phyloP scores from a whole-genome alignment of 768 basidiomycete genomes.

The Boletus rubroflammeus region DNA sequence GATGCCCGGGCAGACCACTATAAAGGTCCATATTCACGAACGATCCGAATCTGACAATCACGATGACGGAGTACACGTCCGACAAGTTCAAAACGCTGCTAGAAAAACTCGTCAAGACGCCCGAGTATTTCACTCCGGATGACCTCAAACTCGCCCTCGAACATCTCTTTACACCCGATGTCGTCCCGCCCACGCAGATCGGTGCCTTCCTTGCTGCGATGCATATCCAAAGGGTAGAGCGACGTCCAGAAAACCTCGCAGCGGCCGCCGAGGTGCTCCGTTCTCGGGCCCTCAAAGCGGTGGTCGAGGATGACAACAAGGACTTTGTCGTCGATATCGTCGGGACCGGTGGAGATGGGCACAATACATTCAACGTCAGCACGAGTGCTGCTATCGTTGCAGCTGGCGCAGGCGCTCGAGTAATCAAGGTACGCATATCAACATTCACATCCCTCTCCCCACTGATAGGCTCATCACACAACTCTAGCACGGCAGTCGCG shows the following conservation, averaged over 20 bases:
- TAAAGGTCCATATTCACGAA: too few species aligned
- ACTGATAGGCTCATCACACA: not conserved
- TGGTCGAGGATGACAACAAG: constrained; percentile 50
- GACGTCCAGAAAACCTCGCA: constrained; percentile 70
- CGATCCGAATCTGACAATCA: too few species aligned
- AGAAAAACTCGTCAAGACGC: constrained; percentile 73
- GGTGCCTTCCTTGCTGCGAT: constrained; percentile 88
- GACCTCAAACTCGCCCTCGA: constrained; percentile 74
- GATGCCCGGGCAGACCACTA: too few species aligned
- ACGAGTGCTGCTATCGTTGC: constrained; percentile 93
- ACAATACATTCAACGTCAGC: constrained; percentile 96
- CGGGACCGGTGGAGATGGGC: constrained; percentile 74
- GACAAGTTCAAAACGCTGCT: constrained; percentile 75
- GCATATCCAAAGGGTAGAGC: constrained; percentile 75
- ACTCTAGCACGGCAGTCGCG: constrained; percentile 79
- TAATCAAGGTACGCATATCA: constrained; percentile 66
- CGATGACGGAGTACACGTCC: constrained; percentile 32
- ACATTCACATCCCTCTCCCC: not conserved
- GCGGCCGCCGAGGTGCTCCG: constrained; percentile 76
- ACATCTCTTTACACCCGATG: constrained; percentile 66
- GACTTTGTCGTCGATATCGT: constrained; percentile 64
- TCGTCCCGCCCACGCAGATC: constrained; percentile 68
- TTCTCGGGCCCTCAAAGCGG: constrained; percentile 60
- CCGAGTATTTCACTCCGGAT: constrained; percentile 73
- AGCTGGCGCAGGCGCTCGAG: constrained; percentile 89